Evolutionary conservation across 257 asterid genomes (phyloP), one percentile per base, ranked within the genome.

Genomic region (Galeopsis tetrahit): DNA sequence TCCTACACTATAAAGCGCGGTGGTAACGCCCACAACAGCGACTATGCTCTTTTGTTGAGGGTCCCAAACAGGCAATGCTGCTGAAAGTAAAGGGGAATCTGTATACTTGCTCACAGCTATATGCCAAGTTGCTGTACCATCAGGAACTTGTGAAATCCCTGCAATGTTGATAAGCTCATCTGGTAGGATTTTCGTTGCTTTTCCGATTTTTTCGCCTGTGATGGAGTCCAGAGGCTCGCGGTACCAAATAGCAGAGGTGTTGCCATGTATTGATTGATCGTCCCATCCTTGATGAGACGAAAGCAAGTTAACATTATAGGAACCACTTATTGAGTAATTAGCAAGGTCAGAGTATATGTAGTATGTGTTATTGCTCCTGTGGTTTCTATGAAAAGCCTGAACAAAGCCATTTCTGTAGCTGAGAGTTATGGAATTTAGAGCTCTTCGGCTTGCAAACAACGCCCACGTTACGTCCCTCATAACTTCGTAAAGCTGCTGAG

Each of bases 381-480:
- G 96, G 76, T 90, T 87, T 73, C 98, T 88, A 13, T 93, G 98
- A 55, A 93, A 93, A 34, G 96, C 98, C 75, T 93, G 98, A 69
- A 93, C 98, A 56, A 93, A 93, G 34, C 98, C 98, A 61, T 93
- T 93, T 58, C 83, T 88, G 79, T 93, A 93, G 82, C 84, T 88
- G 51, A 93, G 69, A 33, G 98, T 90, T 53, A 93, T 78, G 1
- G 98, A 89, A 58, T 79, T 93, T 7, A 93, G 95, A 64, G 97
- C 97, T 72, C 68, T 90, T 49, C 88, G 72, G 77, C 97, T 93
- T 4, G 97, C 91, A 72, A 93, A 93, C 62, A 90, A 28, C 2
- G 98, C 98, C 98, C 98, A 93, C 2, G 97, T 93, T 33, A 90
- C 70, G 63, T 93, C 97, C 86, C 75, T 90, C 96, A 93, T 93